Conservation (phyloP, 768 basidiomycete genomes). For the Tulasnella sp. region DNA sequence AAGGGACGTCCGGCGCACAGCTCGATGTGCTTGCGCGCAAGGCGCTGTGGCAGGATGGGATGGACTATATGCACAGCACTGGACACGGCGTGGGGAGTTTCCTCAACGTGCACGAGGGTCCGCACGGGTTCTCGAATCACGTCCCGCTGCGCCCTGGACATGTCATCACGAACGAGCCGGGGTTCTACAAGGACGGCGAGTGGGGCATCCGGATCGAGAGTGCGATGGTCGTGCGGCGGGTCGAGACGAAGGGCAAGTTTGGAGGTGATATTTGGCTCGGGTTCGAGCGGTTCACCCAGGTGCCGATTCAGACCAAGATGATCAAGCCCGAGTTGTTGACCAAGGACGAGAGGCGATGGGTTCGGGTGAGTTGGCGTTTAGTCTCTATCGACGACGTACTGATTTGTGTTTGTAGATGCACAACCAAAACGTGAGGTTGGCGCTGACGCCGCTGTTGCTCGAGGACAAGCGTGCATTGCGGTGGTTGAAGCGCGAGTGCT, state of each 20-base stretch:
- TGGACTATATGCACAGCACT: conserved; percentile 59
- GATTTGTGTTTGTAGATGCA: conserved; percentile 4
- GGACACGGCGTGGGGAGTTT: conserved; percentile 85
- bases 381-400: background rate
- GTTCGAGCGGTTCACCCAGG: conserved; percentile 70
- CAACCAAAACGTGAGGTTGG: conserved; percentile 11
- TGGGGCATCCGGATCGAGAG: conserved; percentile 93
- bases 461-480: conserved; percentile 17
- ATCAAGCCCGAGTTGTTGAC: conserved; percentile 41
- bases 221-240: conserved; percentile 58
- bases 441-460: conserved; percentile 6
- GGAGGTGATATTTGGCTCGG: conserved; percentile 49
- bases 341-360: conserved; percentile 46
- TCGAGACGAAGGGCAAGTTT: conserved; percentile 24
- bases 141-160: conserved; percentile 69
- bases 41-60: conserved; percentile 74
- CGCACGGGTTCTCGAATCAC: conserved; percentile 60
- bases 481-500: conserved; percentile 16
- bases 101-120: conserved; percentile 38
- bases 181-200: conserved; percentile 67
- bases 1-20: conserved; percentile 72
- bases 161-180: conserved; percentile 89
- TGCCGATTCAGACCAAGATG: conserved; percentile 20
- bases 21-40: conserved; percentile 80
- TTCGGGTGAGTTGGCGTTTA: conserved; percentile 29